A percentile compares a stretch with the other conserved stretches of the same genome.
phyloP scores from a whole-genome alignment of 768 basidiomycete genomes.

The Boletus patriciae region DNA sequence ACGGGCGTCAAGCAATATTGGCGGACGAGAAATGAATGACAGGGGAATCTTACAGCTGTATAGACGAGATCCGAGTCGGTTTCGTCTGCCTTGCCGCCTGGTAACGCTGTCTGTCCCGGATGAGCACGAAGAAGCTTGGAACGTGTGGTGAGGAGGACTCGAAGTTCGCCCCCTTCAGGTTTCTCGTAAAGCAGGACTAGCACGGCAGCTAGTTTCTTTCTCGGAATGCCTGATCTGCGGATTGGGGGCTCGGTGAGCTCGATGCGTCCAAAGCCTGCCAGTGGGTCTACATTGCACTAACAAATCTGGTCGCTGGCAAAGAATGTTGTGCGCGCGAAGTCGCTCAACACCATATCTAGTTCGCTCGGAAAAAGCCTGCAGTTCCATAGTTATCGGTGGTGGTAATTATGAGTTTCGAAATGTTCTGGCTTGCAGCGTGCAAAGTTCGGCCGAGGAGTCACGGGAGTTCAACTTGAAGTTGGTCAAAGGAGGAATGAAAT shows the following conservation, averaged over 20 bases:
- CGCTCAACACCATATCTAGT: constrained; percentile 40
- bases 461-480: too few relatives aligned
- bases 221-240: constrained; percentile 35
- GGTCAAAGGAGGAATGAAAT: neutral
- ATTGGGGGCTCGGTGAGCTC: neutral
- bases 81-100: constrained; percentile 77
- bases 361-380: constrained; percentile 14
- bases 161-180: constrained; percentile 58
- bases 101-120: constrained; percentile 80
- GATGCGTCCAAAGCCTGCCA: neutral
- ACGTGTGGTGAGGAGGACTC: constrained; percentile 83
- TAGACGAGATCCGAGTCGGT: constrained; percentile 58
- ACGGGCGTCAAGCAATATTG: neutral
- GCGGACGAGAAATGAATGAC: neutral
- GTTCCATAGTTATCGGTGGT: constrained; percentile 5
- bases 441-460: neutral
- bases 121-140: constrained; percentile 74
- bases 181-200: constrained; percentile 77
- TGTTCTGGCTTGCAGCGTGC: neutral
- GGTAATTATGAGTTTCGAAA: neutral
- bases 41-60: constrained; percentile 65
- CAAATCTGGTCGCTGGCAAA: constrained; percentile 47
- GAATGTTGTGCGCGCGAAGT: constrained; percentile 30
- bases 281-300: constrained; percentile 38
- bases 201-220: constrained; percentile 65